Conservation (phyloP, 768 basidiomycete genomes). For the Porphyrellus cyaneotinctus region DNA sequence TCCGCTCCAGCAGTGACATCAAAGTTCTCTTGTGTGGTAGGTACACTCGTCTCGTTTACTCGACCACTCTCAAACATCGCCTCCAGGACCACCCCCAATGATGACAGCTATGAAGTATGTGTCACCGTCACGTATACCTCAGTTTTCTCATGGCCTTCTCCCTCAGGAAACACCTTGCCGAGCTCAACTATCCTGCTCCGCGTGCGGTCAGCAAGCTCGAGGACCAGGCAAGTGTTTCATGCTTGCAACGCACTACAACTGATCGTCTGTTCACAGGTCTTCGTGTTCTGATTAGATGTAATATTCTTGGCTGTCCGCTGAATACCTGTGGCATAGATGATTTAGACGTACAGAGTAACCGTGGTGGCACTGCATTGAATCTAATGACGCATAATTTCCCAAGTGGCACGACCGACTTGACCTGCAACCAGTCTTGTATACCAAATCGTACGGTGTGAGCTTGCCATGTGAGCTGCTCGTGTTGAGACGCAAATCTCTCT, state of each 20-base stretch:
- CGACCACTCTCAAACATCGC: neutral
- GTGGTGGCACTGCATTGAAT: neutral
- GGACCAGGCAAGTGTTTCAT: conserved; percentile 57
- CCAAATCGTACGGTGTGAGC: conserved; percentile 47
- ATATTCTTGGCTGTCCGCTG: neutral
- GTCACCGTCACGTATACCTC: neutral
- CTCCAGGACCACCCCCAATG: conserved; percentile 69
- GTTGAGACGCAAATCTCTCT: neutral
- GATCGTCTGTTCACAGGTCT: conserved; percentile 31
- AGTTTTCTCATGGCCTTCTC: conserved; percentile 1
- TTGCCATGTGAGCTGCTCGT: conserved; percentile 37
- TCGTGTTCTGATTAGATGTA: conserved; percentile 33
- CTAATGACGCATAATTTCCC: neutral
- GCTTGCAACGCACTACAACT: conserved; percentile 3
- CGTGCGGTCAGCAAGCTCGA: conserved; percentile 89
- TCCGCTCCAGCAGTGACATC: conserved; percentile 58
- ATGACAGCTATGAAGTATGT: conserved; percentile 73
- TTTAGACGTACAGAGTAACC: conserved; percentile 5
- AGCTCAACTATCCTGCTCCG: conserved; percentile 83
- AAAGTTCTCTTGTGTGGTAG: conserved; percentile 86
- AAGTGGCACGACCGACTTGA: too few species aligned
- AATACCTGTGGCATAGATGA: conserved; percentile 8
- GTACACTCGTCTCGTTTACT: conserved; percentile 28
- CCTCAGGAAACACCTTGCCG: conserved; percentile 79
- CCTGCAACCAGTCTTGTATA: conserved; percentile 28